Percentiles rank a stretch among this genome's conserved stretches.
Evolutionary conservation across 768 basidiomycete genomes (phyloP).

Genomic region (Calocybe gangraenosa): DNA sequence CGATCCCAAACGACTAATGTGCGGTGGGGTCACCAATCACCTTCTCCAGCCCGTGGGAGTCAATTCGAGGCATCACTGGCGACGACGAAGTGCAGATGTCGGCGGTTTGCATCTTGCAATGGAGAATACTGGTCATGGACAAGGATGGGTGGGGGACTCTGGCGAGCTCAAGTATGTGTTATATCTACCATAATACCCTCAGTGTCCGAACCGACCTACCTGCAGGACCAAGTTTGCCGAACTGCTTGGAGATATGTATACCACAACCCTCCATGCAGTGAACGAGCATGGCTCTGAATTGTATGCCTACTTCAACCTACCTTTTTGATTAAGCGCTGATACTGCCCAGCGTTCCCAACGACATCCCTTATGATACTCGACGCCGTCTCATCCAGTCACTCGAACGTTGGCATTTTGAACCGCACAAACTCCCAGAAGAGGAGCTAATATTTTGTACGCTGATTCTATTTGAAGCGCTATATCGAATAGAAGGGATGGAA

Average conservation of each 20-base stretch:
- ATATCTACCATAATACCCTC: slow-evolving; percentile 3
- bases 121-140: slow-evolving; percentile 53
- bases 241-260: slow-evolving; percentile 79
- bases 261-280: slow-evolving; percentile 71
- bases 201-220: slow-evolving; percentile 6
- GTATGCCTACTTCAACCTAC: slow-evolving; percentile 28
- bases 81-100: slow-evolving; percentile 81
- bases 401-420: slow-evolving; percentile 88
- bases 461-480: slow-evolving; percentile 83
- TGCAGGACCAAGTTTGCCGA: slow-evolving; percentile 71
- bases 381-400: slow-evolving; percentile 61
- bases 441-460: slow-evolving; percentile 80
- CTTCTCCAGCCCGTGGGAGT: slow-evolving; percentile 6
- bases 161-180: slow-evolving; percentile 46
- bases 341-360: slow-evolving; percentile 37
- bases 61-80: slow-evolving; percentile 18
- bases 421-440: slow-evolving; percentile 75
- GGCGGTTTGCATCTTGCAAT: slow-evolving; percentile 85
- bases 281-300: slow-evolving; percentile 44
- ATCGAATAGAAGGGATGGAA: slow-evolving; percentile 73
- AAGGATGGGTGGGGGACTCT: slow-evolving; percentile 61
- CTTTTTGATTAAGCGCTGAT: background rate
- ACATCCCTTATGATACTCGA: slow-evolving; percentile 47
- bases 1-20: slow-evolving; percentile 2
- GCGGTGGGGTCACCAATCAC: slow-evolving; percentile 9